These are phyloP conservation scores for Aspergillus piperis DNA, from an alignment of 2,329 filamentous ascomycete species.

Conservation along the genomic window DNA sequence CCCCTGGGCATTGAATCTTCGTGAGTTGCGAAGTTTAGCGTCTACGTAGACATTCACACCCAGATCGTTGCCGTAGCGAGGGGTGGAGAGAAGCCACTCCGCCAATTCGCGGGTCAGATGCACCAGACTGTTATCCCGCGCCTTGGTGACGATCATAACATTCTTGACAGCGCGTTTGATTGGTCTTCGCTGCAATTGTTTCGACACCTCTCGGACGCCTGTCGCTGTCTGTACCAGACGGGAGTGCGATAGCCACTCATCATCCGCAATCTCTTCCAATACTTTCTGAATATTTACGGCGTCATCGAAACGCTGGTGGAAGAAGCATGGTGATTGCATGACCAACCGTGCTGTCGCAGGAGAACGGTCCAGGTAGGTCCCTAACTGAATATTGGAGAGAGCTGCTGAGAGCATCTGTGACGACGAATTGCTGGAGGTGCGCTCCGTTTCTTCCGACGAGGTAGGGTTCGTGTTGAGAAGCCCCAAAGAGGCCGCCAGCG, in stretches of 20 bases:
- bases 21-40: slow-evolving; percentile 83
- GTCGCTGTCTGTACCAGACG: slow-evolving; percentile 93
- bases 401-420: slow-evolving; percentile 65
- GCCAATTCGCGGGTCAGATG: slow-evolving; percentile 83
- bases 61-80: slow-evolving; percentile 83
- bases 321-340: slow-evolving; percentile 92
- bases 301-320: slow-evolving; percentile 95
- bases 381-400: slow-evolving; percentile 54
- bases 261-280: slow-evolving; percentile 86
- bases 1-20: slow-evolving; percentile 77
- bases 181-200: slow-evolving; percentile 87
- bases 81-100: slow-evolving; percentile 83
- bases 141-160: slow-evolving; percentile 98
- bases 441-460: slow-evolving; percentile 29
- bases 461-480: slow-evolving; percentile 53
- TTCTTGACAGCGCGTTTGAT: slow-evolving; percentile 90
- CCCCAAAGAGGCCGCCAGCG: slow-evolving; percentile 64
- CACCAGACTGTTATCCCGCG: slow-evolving; percentile 90
- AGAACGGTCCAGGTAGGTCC: slow-evolving; percentile 45
- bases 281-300: slow-evolving; percentile 94
- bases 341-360: slow-evolving; percentile 57
- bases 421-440: slow-evolving; percentile 48
- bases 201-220: slow-evolving; percentile 90
- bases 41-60: slow-evolving; percentile 99
- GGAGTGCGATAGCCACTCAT: slow-evolving; percentile 88